These are phyloP conservation scores for Lactuca saligna DNA, from an alignment of 129 eudicot species.

Conservation along the genomic window DNA sequence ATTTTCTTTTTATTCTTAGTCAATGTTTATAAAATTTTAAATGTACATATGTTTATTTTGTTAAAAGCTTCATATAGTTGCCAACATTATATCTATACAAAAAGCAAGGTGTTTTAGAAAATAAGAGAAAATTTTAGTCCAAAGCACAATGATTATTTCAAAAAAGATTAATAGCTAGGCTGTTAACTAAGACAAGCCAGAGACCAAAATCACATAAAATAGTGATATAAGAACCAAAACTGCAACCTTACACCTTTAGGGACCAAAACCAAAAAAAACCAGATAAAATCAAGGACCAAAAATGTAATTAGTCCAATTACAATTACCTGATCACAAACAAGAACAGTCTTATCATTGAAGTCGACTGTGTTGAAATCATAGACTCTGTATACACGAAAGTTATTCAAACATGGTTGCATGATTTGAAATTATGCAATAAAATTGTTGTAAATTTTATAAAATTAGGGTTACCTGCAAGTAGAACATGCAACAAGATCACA, in stretches of 20 bases:
- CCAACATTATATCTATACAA: not conserved
- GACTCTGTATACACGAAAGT: conserved; percentile 40
- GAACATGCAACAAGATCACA: conserved; percentile 56
- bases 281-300: not conserved
- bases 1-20: not conserved
- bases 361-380: conserved; percentile 57
- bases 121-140: too few relatives aligned
- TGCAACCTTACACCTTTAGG: not conserved
- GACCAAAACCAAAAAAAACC: not conserved
- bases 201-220: not conserved
- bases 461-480: conserved; percentile 64
- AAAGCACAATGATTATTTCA: too few relatives aligned
- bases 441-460: not conserved
- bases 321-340: conserved; percentile 86
- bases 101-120: not conserved
- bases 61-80: not conserved
- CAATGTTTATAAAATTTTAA: not conserved
- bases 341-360: conserved; percentile 69
- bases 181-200: too few relatives aligned
- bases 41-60: not conserved
- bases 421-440: too few relatives aligned
- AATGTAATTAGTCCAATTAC: not conserved
- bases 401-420: not conserved
- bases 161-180: too few relatives aligned
- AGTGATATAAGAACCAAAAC: not conserved